A percentile compares a stretch with the other conserved stretches of the same genome.
phyloP scores from a whole-genome alignment of 768 basidiomycete genomes.

The Chalciporus pseudorubinellus region DNA sequence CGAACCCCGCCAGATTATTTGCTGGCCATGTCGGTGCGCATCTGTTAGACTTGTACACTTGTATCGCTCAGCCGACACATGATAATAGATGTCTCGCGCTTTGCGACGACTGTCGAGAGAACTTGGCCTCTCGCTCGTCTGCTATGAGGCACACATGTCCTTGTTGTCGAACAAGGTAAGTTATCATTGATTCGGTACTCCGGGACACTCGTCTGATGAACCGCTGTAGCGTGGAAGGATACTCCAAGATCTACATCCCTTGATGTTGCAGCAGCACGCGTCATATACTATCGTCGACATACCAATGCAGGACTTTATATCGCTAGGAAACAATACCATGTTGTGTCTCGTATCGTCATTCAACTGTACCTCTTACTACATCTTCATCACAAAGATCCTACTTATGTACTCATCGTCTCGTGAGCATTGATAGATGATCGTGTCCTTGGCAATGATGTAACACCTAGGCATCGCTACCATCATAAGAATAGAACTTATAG shows the following conservation, averaged over 20 bases:
- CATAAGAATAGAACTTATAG: too few species aligned
- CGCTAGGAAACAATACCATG: background rate
- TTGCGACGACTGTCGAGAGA: constrained; percentile 54
- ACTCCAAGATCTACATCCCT: constrained; percentile 36
- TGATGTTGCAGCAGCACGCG: constrained; percentile 7
- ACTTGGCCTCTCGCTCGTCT: constrained; percentile 47
- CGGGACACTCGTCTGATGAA: constrained; percentile 1
- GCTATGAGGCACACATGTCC: constrained; percentile 52
- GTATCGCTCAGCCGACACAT: background rate
- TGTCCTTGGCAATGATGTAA: too few species aligned
- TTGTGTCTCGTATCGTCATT: background rate
- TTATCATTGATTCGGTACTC: background rate
- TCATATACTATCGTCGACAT: constrained; percentile 1
- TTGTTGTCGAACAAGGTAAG: constrained; percentile 49
- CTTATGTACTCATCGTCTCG: too few species aligned
- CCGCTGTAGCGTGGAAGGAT: constrained; percentile 30
- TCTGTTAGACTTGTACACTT: background rate
- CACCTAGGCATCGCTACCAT: too few species aligned
- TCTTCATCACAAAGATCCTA: too few species aligned
- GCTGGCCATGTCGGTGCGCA: constrained; percentile 79
- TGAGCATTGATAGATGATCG: too few species aligned
- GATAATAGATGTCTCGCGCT: constrained; percentile 45
- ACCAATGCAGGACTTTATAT: background rate
- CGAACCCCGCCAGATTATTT: constrained; percentile 70
- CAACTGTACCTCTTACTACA: background rate